These are phyloP conservation scores for Chlorella sp. DNA, from an alignment of 139 green algal genomes.

Conservation along the genomic window DNA sequence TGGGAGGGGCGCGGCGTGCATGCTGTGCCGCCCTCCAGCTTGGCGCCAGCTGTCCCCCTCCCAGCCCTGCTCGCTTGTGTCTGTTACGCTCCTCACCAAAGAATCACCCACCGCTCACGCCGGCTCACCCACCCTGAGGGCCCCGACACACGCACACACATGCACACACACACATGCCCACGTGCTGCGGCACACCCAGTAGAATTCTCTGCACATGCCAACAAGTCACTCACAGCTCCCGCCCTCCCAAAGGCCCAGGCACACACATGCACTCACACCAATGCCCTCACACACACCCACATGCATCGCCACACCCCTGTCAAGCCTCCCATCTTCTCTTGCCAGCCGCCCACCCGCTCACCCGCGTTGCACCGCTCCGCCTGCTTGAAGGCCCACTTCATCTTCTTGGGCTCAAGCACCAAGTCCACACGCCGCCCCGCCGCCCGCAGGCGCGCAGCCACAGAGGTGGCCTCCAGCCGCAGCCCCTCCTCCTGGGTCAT, in stretches of 20 bases:
- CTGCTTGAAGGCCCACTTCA: slow-evolving; percentile 91
- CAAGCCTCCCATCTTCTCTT: background rate
- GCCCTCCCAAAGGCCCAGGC: no score
- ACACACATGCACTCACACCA: no score
- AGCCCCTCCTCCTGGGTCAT: slow-evolving; percentile 78
- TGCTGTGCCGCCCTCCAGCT: background rate
- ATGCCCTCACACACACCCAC: no score
- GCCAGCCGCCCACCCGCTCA: background rate
- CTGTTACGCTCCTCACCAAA: no score
- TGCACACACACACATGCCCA: no score
- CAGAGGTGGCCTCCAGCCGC: slow-evolving; percentile 58
- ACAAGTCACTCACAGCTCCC: no score
- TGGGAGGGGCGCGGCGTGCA: background rate
- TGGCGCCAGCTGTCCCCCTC: background rate
- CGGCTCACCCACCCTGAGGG: no score
- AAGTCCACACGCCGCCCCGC: slow-evolving; percentile 88
- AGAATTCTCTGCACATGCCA: no score
- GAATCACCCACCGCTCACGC: no score
- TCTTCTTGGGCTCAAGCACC: slow-evolving; percentile 91
- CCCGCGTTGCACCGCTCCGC: slow-evolving; percentile 39
- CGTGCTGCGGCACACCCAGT: no score
- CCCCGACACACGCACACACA: no score
- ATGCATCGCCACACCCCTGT: background rate
- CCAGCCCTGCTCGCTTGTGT: no score
- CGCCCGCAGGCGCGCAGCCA: slow-evolving; percentile 76